phyloP scores from a whole-genome alignment of 2,329 filamentous ascomycete species.

The Penicillium sp. region DNA sequence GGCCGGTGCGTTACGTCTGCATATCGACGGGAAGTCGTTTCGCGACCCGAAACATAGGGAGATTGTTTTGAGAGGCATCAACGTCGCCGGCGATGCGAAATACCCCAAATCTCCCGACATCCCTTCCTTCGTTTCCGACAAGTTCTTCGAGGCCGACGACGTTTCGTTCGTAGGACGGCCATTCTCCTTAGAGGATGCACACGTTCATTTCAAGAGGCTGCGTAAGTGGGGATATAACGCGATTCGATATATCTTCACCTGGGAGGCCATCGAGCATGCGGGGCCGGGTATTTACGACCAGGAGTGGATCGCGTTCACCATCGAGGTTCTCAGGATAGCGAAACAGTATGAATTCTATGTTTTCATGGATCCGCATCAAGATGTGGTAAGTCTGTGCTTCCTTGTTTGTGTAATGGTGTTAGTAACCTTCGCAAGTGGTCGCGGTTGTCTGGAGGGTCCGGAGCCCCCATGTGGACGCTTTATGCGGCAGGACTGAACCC shows the following conservation, averaged over 20 bases:
- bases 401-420: constrained; percentile 3
- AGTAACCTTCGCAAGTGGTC: constrained; percentile 67
- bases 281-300: constrained; percentile 93
- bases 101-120: constrained; percentile 76
- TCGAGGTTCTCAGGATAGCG: constrained; percentile 76
- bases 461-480: constrained; percentile 95
- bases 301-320: constrained; percentile 87
- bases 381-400: constrained; percentile 66
- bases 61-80: constrained; percentile 88
- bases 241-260: constrained; percentile 94
- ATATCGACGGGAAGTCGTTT: constrained; percentile 82
- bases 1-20: constrained; percentile 71
- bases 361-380: constrained; percentile 98
- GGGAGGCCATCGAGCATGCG: constrained; percentile 95
- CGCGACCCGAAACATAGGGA: constrained; percentile 78
- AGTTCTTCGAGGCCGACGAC: constrained; percentile 90
- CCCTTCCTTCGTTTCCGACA: constrained; percentile 72
- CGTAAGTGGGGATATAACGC: constrained; percentile 93
- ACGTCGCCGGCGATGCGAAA: constrained; percentile 87
- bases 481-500: constrained; percentile 93
- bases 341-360: constrained; percentile 92
- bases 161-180: constrained; percentile 86
- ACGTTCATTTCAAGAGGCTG: constrained; percentile 79
- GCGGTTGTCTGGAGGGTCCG: constrained; percentile 87
- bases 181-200: constrained; percentile 78